Percentiles rank a stretch among this genome's conserved stretches.
Conservation (phyloP, 768 basidiomycete genomes). For the Solioccasus polychromus region DNA sequence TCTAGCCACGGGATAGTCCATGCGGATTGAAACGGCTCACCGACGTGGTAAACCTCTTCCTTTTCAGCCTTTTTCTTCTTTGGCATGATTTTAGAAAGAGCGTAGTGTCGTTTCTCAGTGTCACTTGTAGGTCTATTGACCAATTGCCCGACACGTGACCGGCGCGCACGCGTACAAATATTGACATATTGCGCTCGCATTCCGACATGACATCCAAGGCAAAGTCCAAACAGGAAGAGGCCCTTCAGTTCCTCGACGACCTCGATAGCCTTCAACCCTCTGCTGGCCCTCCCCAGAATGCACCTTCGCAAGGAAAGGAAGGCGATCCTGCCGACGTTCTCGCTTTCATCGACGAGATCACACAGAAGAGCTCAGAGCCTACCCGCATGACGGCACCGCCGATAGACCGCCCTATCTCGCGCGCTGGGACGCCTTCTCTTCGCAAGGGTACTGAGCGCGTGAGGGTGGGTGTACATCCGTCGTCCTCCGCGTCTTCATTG, state of each 20-base stretch:
- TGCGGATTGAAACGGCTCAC: constrained; percentile 30
- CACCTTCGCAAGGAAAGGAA: constrained; percentile 35
- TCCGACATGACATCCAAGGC: constrained; percentile 41
- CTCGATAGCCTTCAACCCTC: constrained; percentile 75
- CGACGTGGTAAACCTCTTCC: constrained; percentile 46
- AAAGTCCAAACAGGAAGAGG: constrained; percentile 84
- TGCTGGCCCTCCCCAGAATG: constrained; percentile 23
- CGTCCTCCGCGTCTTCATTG: constrained; percentile 45
- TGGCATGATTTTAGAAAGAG: constrained; percentile 20
- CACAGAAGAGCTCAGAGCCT: constrained; percentile 83
- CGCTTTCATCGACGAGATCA: constrained; percentile 93
- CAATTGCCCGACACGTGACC: constrained; percentile 18
- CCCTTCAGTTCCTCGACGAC: constrained; percentile 89
- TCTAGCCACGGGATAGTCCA: not conserved
- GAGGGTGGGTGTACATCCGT: constrained; percentile 49
- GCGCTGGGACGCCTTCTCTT: constrained; percentile 67
- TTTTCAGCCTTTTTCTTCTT: constrained; percentile 28
- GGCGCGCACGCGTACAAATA: constrained; percentile 1
- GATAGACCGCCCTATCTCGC: constrained; percentile 56
- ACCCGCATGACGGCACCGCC: constrained; percentile 55
- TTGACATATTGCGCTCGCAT: not conserved
- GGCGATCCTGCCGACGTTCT: constrained; percentile 81
- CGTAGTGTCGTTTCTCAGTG: no score
- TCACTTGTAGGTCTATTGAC: no score
- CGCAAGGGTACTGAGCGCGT: constrained; percentile 78